phyloP scores from a whole-genome alignment of 331 rosid genomes.

The Prunus yedoensis region DNA sequence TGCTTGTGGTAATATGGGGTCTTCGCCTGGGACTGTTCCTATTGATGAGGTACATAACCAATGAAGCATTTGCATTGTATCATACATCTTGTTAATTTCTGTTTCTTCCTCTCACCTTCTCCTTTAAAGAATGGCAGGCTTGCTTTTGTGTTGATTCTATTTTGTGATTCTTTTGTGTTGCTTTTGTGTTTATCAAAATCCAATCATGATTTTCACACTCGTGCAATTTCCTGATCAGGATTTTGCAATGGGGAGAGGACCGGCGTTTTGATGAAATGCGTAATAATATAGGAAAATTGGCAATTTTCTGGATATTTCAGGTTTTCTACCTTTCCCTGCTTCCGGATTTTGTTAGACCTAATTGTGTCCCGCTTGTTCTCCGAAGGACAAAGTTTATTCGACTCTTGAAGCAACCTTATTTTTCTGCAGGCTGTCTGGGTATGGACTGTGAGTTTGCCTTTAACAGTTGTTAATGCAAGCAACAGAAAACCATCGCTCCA shows the following conservation, averaged over 20 bases:
- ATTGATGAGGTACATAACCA: conserved; percentile 54
- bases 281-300: conserved; percentile 64
- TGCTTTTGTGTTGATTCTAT: neutral
- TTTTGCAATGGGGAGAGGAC: conserved; percentile 94
- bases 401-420: neutral
- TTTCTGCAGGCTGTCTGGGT: conserved; percentile 90
- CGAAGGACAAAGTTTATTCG: neutral
- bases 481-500: conserved; percentile 53
- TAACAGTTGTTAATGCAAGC: conserved; percentile 81
- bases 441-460: conserved; percentile 94
- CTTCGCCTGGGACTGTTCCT: conserved; percentile 80
- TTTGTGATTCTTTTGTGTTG: neutral
- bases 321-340: conserved; percentile 36
- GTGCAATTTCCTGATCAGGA: conserved; percentile 44
- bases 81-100: too few species aligned
- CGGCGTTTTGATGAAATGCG: conserved; percentile 95
- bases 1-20: conserved; percentile 85
- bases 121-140: neutral
- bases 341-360: neutral
- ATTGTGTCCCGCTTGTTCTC: conserved; percentile 2
- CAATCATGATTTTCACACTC: neutral
- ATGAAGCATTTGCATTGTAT: neutral
- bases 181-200: neutral
- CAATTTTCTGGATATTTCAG: conserved; percentile 93
- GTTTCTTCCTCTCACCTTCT: neutral